Evolutionary conservation across 1,284 basidiomycete genomes (phyloP), one percentile per base, ranked within the genome.

Genomic region (Puccinia hordei): DNA sequence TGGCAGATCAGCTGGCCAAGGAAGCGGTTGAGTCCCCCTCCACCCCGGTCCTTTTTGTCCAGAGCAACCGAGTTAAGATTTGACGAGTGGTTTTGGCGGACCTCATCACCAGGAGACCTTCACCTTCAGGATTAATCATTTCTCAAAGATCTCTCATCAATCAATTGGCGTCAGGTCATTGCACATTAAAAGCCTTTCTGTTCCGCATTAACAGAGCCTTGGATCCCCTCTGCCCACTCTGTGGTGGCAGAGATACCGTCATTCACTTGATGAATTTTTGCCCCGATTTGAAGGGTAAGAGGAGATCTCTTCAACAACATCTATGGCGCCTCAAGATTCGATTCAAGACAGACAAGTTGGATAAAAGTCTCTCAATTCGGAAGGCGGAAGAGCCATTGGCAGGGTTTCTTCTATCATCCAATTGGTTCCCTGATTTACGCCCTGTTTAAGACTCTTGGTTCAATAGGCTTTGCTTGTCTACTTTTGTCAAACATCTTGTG

Each of bases 231-330:
- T 73, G 71, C 49, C n/a, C n/a, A 22, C 33, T 10, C 17, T 74
- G 51, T 55, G 33, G 55, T 22, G 15, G 10, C 53, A 41, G 17
- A 33, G 73, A 74, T 2, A 57, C 51, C 33, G 24, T 59, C 19
- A 13, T 22, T 59, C 73, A 74, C 38, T 41, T 74, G 27, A 30
- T 74, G 13, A 30, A 38, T n/a, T 74, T 19, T 27, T 74, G 73
- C 24, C 24, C 33, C 0, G 12, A n/a, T 8, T 74, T 35, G 10
- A 35, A 22, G 15, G n/a, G 12, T 57, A 30, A 59, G 2, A 8
- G 73, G 22, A 27, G 2, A n/a, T 4, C n/a, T n/a, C 24, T 61
- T 27, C 19, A n/a, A n/a, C 9, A 27, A n/a, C 24, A 27, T 9
- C 57, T 61, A 4, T n/a, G 24, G 17, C 24, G 27, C 10, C 4